These are phyloP conservation scores for Erysimum cheiranthoides DNA, from an alignment of 345 rosid genomes.

Conservation along the genomic window DNA sequence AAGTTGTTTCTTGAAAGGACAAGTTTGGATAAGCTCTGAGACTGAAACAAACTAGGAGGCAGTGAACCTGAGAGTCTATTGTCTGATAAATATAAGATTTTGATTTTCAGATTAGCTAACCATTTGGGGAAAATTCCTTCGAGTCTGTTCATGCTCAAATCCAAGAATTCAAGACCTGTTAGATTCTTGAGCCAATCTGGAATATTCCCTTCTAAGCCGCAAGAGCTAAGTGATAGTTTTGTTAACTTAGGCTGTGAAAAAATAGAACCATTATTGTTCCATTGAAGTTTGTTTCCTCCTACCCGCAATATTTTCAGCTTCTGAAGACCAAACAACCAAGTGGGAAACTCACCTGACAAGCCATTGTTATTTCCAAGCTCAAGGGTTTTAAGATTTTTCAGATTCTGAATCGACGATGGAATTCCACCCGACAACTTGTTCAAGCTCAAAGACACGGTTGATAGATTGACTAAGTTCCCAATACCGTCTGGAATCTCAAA, in stretches of 20 bases:
- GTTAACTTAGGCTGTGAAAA: conserved; percentile 44
- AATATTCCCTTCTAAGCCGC: conserved; percentile 48
- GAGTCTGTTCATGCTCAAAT: conserved; percentile 55
- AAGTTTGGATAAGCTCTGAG: conserved; percentile 37
- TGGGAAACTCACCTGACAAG: conserved; percentile 49
- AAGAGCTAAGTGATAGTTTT: conserved; percentile 48
- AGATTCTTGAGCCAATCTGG: conserved; percentile 54
- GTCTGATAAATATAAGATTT: conserved; percentile 47
- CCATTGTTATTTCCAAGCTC: conserved; percentile 41
- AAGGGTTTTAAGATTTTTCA: conserved; percentile 44
- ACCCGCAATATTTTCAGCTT: conserved; percentile 44
- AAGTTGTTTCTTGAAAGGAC: conserved; percentile 53
- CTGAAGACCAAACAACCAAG: conserved; percentile 50
- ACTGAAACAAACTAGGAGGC: conserved; percentile 51
- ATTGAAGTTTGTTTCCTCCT: conserved; percentile 54
- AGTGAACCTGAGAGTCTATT: conserved; percentile 52
- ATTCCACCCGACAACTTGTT: conserved; percentile 49
- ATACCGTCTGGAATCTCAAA: conserved; percentile 46
- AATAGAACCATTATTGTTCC: conserved; percentile 44
- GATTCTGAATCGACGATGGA: conserved; percentile 44
- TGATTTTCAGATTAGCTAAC: conserved; percentile 47
- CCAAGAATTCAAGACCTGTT: conserved; percentile 44
- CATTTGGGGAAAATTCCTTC: conserved; percentile 53
- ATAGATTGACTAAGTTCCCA: conserved; percentile 42
- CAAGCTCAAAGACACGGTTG: conserved; percentile 36